phyloP scores from a whole-genome alignment of 2,329 filamentous ascomycete genomes.

The Ceratocystis cubensis region DNA sequence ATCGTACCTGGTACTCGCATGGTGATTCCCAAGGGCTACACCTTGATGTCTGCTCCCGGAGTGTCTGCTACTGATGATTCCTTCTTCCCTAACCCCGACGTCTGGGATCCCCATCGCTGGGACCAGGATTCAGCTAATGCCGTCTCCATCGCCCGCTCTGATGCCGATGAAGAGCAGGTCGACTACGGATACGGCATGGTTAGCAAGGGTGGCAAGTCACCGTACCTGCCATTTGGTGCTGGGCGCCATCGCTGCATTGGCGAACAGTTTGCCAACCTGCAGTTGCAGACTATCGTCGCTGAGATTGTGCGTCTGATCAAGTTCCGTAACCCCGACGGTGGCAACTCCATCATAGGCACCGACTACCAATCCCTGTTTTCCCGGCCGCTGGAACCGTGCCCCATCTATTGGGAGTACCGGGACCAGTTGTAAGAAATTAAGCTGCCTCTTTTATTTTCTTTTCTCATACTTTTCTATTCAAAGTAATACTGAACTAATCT shows the following conservation, averaged over 20 bases:
- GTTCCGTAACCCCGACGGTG: conserved; percentile 63
- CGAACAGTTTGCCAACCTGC: conserved; percentile 90
- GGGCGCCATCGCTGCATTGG: conserved; percentile 90
- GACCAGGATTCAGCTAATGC: conserved; percentile 49
- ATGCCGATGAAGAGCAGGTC: conserved; percentile 59
- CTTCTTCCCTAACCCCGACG: conserved; percentile 69
- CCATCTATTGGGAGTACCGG: conserved; percentile 64
- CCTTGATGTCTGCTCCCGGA: conserved; percentile 72
- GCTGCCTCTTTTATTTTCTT: background rate
- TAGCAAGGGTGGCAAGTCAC: conserved; percentile 77
- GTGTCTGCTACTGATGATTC: conserved; percentile 58
- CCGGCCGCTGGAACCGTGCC: conserved; percentile 55
- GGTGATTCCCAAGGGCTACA: conserved; percentile 67
- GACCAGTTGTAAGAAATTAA: conserved; percentile 25
- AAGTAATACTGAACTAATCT: background rate
- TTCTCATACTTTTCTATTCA: conserved; percentile 1
- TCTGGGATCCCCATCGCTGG: conserved; percentile 91
- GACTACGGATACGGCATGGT: conserved; percentile 92
- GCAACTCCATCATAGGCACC: conserved; percentile 52
- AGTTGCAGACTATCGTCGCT: conserved; percentile 74
- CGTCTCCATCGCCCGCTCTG: conserved; percentile 34
- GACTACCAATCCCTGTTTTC: conserved; percentile 63
- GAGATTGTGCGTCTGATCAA: conserved; percentile 68
- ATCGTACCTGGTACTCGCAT: conserved; percentile 70
- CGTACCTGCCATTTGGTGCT: conserved; percentile 88